Evolutionary conservation across 495 filamentous ascomycete genomes (phyloP).

Genomic region (Umbilicaria muhlenbergii): DNA sequence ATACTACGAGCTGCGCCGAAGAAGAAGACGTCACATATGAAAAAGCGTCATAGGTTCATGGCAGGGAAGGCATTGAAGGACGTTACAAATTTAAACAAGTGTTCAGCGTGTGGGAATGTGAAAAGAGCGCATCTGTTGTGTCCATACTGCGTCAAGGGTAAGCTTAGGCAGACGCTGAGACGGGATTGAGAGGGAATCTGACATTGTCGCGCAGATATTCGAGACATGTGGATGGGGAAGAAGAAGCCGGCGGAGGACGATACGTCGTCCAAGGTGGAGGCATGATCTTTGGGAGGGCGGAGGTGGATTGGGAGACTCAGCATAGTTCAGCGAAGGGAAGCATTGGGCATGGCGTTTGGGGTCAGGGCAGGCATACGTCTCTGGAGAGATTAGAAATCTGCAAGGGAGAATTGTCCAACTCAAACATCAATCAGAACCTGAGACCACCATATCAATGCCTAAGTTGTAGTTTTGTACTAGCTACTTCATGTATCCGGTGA

Average conservation of each 20-base stretch:
- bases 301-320: not conserved
- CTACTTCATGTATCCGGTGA: too few species aligned
- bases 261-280: not conserved
- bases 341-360: constrained; percentile 1
- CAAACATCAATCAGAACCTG: too few species aligned
- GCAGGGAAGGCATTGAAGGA: constrained; percentile 90
- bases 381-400: not conserved
- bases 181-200: not conserved
- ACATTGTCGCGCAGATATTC: constrained; percentile 15
- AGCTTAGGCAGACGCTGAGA: constrained; percentile 1
- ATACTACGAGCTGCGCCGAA: constrained; percentile 89
- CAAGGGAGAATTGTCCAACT: not conserved
- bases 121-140: constrained; percentile 85
- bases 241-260: not conserved
- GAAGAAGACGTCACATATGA: constrained; percentile 97
- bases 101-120: constrained; percentile 68
- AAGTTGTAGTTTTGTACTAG: too few species aligned
- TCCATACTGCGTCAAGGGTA: constrained; percentile 64
- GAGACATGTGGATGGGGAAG: constrained; percentile 20
- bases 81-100: constrained; percentile 68
- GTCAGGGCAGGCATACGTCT: too few species aligned
- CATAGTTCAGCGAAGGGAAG: constrained; percentile 1
- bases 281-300: not conserved
- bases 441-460: too few species aligned
- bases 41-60: constrained; percentile 83